These are phyloP conservation scores for Omphalotus guepiniiformis DNA, from an alignment of 768 basidiomycete genomes.

Conservation along the genomic window DNA sequence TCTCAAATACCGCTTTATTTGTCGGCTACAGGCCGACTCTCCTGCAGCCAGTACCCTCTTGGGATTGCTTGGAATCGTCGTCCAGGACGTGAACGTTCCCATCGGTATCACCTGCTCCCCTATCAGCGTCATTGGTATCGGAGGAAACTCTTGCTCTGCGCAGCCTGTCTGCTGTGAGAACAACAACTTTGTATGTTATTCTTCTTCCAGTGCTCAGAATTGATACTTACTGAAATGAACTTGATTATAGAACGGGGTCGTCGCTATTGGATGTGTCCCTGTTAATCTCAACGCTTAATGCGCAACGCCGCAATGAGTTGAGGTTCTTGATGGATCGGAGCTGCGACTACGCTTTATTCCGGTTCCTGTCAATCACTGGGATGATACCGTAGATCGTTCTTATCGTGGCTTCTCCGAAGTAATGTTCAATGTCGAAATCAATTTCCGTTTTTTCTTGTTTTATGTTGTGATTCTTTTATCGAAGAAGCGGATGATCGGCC, in stretches of 20 bases:
- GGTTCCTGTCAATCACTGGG: too few relatives aligned
- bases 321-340: too few relatives aligned
- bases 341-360: too few relatives aligned
- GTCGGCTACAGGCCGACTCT: neutral
- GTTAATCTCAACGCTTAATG: too few relatives aligned
- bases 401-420: too few relatives aligned
- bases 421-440: too few relatives aligned
- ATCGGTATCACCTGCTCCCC: conserved; percentile 5
- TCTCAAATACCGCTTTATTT: neutral
- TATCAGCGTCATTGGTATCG: conserved; percentile 8
- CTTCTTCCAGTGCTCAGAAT: neutral
- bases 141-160: neutral
- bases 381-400: too few relatives aligned
- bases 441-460: too few relatives aligned
- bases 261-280: neutral
- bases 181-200: neutral
- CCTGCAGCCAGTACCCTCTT: neutral
- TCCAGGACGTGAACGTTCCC: conserved; percentile 1
- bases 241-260: neutral
- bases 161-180: neutral
- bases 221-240: neutral
- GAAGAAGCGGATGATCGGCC: too few relatives aligned
- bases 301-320: too few relatives aligned
- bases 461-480: too few relatives aligned
- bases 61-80: conserved; percentile 1